Conservation (phyloP, 345 rosid species). For the Eucalyptus cloeziana region DNA sequence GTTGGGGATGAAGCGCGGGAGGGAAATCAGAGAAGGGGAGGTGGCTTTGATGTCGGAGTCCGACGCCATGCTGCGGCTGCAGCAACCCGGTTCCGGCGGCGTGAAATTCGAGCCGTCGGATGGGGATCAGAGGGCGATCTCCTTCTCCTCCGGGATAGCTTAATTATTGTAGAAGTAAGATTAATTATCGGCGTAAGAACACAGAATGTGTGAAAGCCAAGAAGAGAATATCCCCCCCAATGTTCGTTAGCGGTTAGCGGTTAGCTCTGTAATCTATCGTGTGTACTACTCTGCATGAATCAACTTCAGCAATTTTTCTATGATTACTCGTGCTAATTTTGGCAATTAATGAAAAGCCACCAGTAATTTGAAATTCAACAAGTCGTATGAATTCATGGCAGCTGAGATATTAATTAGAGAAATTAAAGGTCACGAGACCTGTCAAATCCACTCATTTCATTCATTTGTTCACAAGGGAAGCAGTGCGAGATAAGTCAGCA, state of each 20-base stretch:
- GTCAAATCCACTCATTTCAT: neutral
- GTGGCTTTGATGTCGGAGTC: constrained; percentile 1
- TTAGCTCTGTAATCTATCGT: neutral
- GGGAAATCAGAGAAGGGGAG: neutral
- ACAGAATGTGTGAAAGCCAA: neutral
- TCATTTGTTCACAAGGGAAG: neutral
- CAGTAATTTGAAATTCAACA: neutral
- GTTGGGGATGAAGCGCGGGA: constrained; percentile 50
- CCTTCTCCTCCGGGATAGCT: neutral
- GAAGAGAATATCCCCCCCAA: neutral
- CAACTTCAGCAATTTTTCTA: neutral
- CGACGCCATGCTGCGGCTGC: constrained; percentile 4
- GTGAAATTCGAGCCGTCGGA: constrained; percentile 33
- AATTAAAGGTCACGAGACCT: neutral
- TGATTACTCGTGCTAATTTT: neutral
- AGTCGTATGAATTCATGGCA: neutral
- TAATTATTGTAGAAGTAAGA: neutral
- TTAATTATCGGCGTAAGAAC: neutral
- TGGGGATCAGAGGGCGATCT: neutral
- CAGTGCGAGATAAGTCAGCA: neutral
- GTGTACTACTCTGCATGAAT: neutral
- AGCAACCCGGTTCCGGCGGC: constrained; percentile 10
- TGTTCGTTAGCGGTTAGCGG: neutral
- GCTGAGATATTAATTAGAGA: neutral
- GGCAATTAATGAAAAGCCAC: neutral